Evolutionary conservation across 305 asterid species (phyloP).

Genomic region (Fraxinus baroniana): DNA sequence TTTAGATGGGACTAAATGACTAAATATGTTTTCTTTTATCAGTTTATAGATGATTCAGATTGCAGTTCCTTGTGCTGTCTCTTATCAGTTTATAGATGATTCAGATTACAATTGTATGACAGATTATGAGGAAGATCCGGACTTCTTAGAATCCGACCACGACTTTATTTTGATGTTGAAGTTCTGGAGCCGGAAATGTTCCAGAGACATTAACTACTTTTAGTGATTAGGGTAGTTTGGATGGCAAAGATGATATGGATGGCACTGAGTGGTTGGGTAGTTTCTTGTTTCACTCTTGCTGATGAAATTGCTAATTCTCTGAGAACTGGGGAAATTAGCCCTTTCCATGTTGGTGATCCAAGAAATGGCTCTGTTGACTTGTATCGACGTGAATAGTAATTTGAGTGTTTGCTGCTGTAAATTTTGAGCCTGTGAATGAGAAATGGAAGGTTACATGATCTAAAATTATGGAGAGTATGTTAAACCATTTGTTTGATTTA

Average conservation of each 20-base stretch:
- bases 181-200: too few relatives aligned
- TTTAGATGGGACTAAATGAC: slow-evolving; percentile 22
- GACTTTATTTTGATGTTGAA: too few relatives aligned
- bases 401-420: neutral
- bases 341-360: slow-evolving; percentile 49
- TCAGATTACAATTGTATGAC: slow-evolving; percentile 63
- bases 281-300: slow-evolving; percentile 67
- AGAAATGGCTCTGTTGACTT: neutral
- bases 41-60: slow-evolving; percentile 94
- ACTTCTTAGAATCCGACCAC: too few relatives aligned
- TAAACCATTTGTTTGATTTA: neutral
- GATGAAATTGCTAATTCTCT: slow-evolving; percentile 67
- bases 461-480: neutral
- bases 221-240: slow-evolving; percentile 38
- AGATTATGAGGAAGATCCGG: too few relatives aligned
- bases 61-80: slow-evolving; percentile 77
- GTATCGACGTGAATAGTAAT: slow-evolving; percentile 8
- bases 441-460: neutral
- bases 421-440: neutral
- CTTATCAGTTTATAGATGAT: slow-evolving; percentile 85
- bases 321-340: slow-evolving; percentile 53
- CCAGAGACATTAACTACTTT: too few relatives aligned
- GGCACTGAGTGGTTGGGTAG: slow-evolving; percentile 62
- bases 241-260: slow-evolving; percentile 65
- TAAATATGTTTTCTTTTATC: slow-evolving; percentile 33